Conservation (phyloP, 768 basidiomycete species). For the Collybiopsis confluens region DNA sequence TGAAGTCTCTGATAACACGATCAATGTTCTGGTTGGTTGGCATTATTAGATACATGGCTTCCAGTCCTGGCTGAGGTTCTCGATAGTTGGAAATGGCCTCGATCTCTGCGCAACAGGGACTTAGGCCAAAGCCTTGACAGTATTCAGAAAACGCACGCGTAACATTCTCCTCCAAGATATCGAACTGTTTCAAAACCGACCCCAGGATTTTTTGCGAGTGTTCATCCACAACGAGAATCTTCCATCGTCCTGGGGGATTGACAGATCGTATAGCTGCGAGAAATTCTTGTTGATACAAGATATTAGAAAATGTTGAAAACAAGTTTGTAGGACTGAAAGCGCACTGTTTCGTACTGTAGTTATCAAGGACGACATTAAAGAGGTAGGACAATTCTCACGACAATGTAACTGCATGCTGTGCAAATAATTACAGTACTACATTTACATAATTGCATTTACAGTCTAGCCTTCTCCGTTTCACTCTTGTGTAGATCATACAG, state of each 20-base stretch:
- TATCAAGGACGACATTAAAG: constrained; percentile 37
- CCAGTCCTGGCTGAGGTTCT: constrained; percentile 78
- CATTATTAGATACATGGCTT: constrained; percentile 93
- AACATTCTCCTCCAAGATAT: constrained; percentile 94
- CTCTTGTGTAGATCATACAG: constrained; percentile 53
- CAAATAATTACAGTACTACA: no score
- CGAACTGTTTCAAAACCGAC: constrained; percentile 87
- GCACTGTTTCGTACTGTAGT: constrained; percentile 41
- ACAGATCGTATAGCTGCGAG: constrained; percentile 85
- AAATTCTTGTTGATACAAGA: constrained; percentile 52
- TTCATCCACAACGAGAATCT: constrained; percentile 95
- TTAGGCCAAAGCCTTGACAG: neutral
- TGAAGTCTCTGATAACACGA: constrained; percentile 84
- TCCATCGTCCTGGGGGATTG: constrained; percentile 87
- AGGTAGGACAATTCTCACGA: neutral
- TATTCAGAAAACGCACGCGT: constrained; percentile 60
- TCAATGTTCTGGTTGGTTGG: constrained; percentile 93
- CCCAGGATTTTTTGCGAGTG: constrained; percentile 80
- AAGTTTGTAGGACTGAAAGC: constrained; percentile 14
- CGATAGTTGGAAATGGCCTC: constrained; percentile 84
- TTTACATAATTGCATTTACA: no score
- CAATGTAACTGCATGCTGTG: no score
- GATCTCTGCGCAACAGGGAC: constrained; percentile 57
- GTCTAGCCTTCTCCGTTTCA: neutral
- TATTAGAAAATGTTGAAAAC: constrained; percentile 5